Evolutionary conservation across 306 rosid species (phyloP).

Genomic region (Parietaria judaica): DNA sequence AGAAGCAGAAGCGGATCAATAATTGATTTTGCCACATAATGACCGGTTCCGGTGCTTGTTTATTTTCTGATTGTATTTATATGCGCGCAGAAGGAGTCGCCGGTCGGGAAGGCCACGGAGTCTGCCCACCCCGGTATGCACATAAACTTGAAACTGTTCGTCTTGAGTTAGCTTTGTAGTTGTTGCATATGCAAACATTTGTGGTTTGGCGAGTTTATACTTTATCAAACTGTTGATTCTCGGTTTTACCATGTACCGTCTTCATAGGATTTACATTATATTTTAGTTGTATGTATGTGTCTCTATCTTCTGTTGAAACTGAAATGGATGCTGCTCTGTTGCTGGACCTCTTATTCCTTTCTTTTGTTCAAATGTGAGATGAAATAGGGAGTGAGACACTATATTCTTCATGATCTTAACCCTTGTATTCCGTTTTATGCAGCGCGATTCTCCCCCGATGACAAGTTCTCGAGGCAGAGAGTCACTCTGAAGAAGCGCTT

Average conservation of each 20-base stretch:
- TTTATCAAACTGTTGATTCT: too few species aligned
- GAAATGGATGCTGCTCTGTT: too few species aligned
- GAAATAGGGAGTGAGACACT: neutral
- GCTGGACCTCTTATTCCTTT: too few species aligned
- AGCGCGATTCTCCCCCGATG: constrained; percentile 97
- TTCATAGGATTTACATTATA: too few species aligned
- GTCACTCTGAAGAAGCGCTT: constrained; percentile 83
- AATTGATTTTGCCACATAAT: too few species aligned
- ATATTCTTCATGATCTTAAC: neutral
- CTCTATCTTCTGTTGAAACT: too few species aligned
- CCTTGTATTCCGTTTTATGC: constrained; percentile 19
- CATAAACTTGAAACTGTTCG: neutral
- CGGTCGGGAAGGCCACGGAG: constrained; percentile 54
- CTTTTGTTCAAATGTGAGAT: neutral
- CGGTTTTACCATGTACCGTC: too few species aligned
- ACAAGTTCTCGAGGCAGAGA: constrained; percentile 75
- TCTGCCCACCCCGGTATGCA: constrained; percentile 86
- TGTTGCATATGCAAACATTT: neutral
- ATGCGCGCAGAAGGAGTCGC: constrained; percentile 70
- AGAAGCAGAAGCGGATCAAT: too few species aligned
- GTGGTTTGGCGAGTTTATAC: too few species aligned
- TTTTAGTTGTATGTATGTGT: too few species aligned
- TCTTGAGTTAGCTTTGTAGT: neutral
- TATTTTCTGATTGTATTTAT: neutral
- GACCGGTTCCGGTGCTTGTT: neutral